Percentiles rank a stretch among this genome's conserved stretches.
These are phyloP conservation scores for Backusella australiensis DNA, from an alignment of 192 early-diverging fungal genomes.

Conservation along the genomic window DNA sequence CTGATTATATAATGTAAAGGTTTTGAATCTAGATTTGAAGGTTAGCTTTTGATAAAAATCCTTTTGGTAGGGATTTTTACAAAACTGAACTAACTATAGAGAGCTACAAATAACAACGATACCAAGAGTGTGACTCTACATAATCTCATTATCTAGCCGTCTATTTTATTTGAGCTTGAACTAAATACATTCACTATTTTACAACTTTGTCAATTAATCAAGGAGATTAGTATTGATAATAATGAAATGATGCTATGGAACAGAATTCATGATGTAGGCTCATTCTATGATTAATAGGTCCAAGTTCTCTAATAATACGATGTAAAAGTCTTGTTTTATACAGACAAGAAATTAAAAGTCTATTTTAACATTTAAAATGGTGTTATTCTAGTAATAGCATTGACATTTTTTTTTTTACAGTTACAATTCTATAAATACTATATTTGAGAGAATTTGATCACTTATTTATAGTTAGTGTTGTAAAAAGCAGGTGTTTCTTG, in stretches of 20 bases:
- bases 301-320: not conserved
- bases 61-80: not conserved
- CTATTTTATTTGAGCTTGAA: too few relatives aligned
- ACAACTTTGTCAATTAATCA: not conserved
- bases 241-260: not conserved
- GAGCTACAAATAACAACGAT: not conserved
- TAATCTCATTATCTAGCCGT: too few relatives aligned
- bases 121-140: not conserved
- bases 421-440: not conserved
- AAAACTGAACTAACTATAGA: not conserved
- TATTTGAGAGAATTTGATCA: not conserved
- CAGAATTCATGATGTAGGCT: not conserved
- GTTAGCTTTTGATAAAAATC: not conserved
- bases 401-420: not conserved
- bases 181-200: too few relatives aligned
- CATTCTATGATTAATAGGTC: not conserved
- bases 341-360: not conserved
- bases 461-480: too few relatives aligned
- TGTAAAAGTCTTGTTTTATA: not conserved
- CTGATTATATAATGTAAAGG: too few relatives aligned
- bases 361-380: not conserved
- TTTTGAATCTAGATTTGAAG: too few relatives aligned
- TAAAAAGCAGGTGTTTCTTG: too few relatives aligned
- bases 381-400: not conserved
- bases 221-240: not conserved